Base-by-base conservation (phyloP, 1,139 yeast species). In the Kodamaea alishanica region DNA sequence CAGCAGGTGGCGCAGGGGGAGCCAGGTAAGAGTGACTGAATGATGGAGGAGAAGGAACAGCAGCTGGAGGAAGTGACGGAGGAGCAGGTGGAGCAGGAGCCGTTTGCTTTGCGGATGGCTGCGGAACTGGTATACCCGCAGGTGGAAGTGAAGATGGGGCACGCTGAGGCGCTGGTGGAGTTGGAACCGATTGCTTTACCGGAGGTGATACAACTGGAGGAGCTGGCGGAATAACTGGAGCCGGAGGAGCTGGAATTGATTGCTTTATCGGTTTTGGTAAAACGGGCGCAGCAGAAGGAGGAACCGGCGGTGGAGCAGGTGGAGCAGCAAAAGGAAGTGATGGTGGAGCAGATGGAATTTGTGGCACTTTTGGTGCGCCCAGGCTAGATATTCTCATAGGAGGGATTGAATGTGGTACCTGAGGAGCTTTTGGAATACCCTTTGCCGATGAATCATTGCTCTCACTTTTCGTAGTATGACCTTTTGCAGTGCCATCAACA, bases 401-500 rank as follows among this genome's bases (percentile, higher is more conserved):
- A 15, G 20, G 20, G 20, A 15, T 15, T 15, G 20, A 3, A 15
- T 4, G 20, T 15, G 20, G 20, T 15, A 4, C 3, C 20, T 15
- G 3, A 15, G 20, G 20, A 15, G 20, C 20, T 3, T 15, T 15
- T 15, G 4, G 4, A 15, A 15, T 15, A 4, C 20, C 20, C 20
- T 15, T 15, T 3, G 20, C 20, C 20, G 20, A 4, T 15, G 20
- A 15, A 15, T 15, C 4, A 4, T 15, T 15, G 20, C 20, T 15
- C 20, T 15, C 20, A 15, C 20, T 12, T 6, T 8, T 22, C 6
- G 47, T 49, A 1, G 59, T 45, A 31, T 55, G 39, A 4, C 52
- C 51, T 6, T 41, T 41, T 5, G 37, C 37, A 23, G 48, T 36
- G 2, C 61, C 70, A 42, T 65, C 73, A 2, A 68, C 70, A 9